Evolutionary conservation across 768 basidiomycete species (phyloP).

Genomic region (Russula compacta): DNA sequence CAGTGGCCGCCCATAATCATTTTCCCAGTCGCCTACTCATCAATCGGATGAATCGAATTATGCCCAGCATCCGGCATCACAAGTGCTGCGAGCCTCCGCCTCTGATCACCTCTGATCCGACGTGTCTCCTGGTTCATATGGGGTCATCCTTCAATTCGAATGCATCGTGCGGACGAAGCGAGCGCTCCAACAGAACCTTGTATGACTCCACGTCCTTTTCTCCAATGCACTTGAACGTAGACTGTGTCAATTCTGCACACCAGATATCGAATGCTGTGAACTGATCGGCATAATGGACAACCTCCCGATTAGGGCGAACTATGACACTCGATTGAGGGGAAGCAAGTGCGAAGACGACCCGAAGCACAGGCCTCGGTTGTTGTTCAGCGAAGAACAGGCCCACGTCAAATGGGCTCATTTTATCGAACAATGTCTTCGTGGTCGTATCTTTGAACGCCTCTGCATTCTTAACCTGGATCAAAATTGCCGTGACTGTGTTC

Average conservation of each 20-base stretch:
- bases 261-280: neutral
- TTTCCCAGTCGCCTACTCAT: too few species aligned
- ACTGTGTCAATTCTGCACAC: neutral
- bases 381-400: neutral
- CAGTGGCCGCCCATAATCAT: too few species aligned
- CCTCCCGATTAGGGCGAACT: too few species aligned
- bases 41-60: too few species aligned
- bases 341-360: neutral
- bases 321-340: too few species aligned
- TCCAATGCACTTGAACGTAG: neutral
- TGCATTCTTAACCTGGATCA: neutral
- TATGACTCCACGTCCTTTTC: neutral
- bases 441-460: too few species aligned
- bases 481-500: neutral
- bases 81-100: too few species aligned
- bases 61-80: too few species aligned
- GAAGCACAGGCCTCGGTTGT: neutral
- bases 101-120: too few species aligned
- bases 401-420: neutral
- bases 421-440: neutral
- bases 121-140: too few species aligned
- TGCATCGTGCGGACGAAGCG: neutral
- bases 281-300: neutral
- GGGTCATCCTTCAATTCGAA: too few species aligned
- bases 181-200: neutral